Conservation (phyloP, 495 filamentous ascomycete genomes). For the Penicillium atrosanguineum region DNA sequence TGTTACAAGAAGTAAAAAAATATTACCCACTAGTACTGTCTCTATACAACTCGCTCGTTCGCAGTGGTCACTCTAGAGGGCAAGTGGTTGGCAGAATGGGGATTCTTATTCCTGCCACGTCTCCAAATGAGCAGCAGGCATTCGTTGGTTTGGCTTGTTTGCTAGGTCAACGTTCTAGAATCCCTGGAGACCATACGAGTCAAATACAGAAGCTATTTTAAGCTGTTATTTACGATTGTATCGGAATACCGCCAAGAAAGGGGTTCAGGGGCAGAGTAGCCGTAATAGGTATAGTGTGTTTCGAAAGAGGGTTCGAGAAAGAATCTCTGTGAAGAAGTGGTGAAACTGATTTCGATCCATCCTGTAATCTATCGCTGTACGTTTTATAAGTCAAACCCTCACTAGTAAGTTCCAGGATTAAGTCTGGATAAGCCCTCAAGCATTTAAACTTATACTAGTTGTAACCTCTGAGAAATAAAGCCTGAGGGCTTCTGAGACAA, state of each 20-base stretch:
- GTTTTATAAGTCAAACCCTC: too few relatives aligned
- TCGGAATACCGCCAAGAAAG: neutral
- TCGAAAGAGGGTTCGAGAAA: neutral
- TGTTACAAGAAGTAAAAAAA: too few relatives aligned
- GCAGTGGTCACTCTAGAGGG: neutral
- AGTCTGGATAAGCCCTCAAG: too few relatives aligned
- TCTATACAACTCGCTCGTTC: neutral
- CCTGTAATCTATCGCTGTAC: too few relatives aligned
- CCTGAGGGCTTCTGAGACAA: too few relatives aligned
- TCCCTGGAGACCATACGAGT: neutral
- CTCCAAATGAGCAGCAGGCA: neutral
- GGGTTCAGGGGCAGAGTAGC: neutral
- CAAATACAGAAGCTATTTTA: neutral
- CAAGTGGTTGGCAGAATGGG: too few relatives aligned
- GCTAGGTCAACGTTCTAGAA: neutral
- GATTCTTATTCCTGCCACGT: neutral
- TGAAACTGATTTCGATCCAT: too few relatives aligned
- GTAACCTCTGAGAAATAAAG: too few relatives aligned
- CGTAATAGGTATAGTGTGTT: neutral
- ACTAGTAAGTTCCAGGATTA: too few relatives aligned
- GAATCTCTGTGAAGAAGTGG: too few relatives aligned
- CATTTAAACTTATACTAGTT: too few relatives aligned
- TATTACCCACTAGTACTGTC: neutral
- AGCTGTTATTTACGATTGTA: neutral
- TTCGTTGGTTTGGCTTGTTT: neutral